These are phyloP conservation scores for Straminergon stramineum DNA, from an alignment of 225 moss, liverwort and hornwort species.

Conservation along the genomic window DNA sequence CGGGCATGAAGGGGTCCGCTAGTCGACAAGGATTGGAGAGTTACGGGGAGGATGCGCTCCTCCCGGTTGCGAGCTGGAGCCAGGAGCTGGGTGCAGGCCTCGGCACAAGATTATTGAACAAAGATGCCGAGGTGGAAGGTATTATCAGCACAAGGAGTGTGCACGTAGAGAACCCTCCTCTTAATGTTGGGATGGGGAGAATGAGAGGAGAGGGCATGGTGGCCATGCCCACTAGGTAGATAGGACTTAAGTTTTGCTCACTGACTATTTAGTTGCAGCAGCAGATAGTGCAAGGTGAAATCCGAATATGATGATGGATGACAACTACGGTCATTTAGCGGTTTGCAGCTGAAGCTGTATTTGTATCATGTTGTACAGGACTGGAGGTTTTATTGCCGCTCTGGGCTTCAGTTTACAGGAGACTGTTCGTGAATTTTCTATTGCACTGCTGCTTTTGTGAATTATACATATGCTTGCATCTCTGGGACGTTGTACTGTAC, in stretches of 20 bases:
- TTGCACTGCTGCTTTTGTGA: not conserved
- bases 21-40: slow-evolving; percentile 50
- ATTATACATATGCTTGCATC: not conserved
- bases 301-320: slow-evolving; percentile 41
- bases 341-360: slow-evolving; percentile 72
- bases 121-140: slow-evolving; percentile 36
- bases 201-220: slow-evolving; percentile 85
- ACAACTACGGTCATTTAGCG: slow-evolving; percentile 54
- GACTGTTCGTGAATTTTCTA: not conserved
- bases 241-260: slow-evolving; percentile 43
- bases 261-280: slow-evolving; percentile 47
- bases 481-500: not conserved
- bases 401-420: slow-evolving; percentile 30
- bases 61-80: slow-evolving; percentile 99
- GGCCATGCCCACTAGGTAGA: slow-evolving; percentile 87
- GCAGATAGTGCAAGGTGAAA: slow-evolving; percentile 59
- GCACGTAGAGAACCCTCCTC: slow-evolving; percentile 31
- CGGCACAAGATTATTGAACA: slow-evolving; percentile 79
- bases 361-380: slow-evolving; percentile 93
- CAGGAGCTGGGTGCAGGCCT: slow-evolving; percentile 97
- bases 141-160: slow-evolving; percentile 19
- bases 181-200: slow-evolving; percentile 48
- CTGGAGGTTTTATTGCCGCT: slow-evolving; percentile 47
- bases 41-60: slow-evolving; percentile 89
- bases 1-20: slow-evolving; percentile 21